A percentile compares a stretch with the other conserved stretches of the same genome.
These are phyloP conservation scores for Hanseniaspora meyeri DNA, from an alignment of 805 yeast genomes.

Conservation along the genomic window DNA sequence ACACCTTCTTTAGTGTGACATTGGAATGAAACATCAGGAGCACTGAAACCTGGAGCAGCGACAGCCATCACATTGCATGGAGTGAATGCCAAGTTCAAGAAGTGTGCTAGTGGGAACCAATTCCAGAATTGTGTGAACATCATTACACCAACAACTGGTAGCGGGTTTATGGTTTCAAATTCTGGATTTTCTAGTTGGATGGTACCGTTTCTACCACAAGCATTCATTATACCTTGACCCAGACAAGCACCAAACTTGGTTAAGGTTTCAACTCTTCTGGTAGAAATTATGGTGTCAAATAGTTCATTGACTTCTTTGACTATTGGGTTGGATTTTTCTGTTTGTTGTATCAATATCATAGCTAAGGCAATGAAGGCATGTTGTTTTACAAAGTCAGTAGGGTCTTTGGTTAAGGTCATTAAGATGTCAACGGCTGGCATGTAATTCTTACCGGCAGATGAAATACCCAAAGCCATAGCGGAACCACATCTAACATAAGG, in stretches of 20 bases:
- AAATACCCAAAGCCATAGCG: conserved; percentile 90
- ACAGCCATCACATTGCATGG: conserved; percentile 88
- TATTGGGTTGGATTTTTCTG: conserved; percentile 68
- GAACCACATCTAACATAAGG: conserved; percentile 98
- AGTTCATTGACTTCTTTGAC: conserved; percentile 65
- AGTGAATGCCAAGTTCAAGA: conserved; percentile 77
- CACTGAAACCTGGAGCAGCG: conserved; percentile 59
- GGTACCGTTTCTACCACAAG: conserved; percentile 97
- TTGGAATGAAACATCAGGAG: conserved; percentile 69
- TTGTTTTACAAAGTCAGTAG: conserved; percentile 95
- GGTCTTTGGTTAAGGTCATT: conserved; percentile 84
- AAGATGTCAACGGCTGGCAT: conserved; percentile 82
- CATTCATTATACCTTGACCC: conserved; percentile 95
- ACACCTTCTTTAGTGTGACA: conserved; percentile 70
- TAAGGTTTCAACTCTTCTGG: conserved; percentile 89
- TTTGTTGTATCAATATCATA: conserved; percentile 80
- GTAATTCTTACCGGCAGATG: conserved; percentile 90
- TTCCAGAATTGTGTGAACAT: conserved; percentile 92
- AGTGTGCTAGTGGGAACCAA: conserved; percentile 96
- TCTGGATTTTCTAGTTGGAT: conserved; percentile 78
- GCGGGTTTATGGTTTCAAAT: conserved; percentile 79
- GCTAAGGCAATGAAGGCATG: conserved; percentile 90
- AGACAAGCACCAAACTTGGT: conserved; percentile 96
- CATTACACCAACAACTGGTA: conserved; percentile 83
- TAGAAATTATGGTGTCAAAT: conserved; percentile 61